phyloP scores from a whole-genome alignment of 768 basidiomycete species.

The Phylloporus sp. region DNA sequence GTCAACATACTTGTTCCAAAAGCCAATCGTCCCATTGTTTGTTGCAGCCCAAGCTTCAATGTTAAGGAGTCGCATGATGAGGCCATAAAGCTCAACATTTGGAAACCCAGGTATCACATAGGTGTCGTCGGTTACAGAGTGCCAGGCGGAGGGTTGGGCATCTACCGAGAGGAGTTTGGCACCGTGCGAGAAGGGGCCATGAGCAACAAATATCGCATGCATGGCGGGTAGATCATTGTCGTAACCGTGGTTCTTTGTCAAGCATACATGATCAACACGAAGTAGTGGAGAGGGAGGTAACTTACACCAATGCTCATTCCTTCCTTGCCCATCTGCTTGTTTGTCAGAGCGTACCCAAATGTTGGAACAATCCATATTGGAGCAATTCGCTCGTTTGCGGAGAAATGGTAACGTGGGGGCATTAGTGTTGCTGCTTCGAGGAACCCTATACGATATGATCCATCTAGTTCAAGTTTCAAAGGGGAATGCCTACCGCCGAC shows the following conservation, averaged over 20 bases:
- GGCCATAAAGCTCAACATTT: constrained; percentile 84
- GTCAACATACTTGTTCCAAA: constrained; percentile 76
- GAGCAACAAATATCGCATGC: constrained; percentile 89
- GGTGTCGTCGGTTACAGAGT: constrained; percentile 50
- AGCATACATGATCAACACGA: background rate
- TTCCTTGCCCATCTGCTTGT: constrained; percentile 51
- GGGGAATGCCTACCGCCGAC: constrained; percentile 11
- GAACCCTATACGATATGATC: constrained; percentile 1
- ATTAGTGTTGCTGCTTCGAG: constrained; percentile 38
- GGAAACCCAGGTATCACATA: constrained; percentile 80
- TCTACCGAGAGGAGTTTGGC: constrained; percentile 47
- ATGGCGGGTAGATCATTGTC: constrained; percentile 75
- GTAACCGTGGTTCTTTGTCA: constrained; percentile 78
- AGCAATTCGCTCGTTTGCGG: constrained; percentile 71
- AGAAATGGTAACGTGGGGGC: constrained; percentile 79
- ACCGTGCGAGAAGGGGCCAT: constrained; percentile 79
- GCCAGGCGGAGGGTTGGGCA: constrained; percentile 41
- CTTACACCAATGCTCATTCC: constrained; percentile 75
- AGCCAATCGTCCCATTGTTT: constrained; percentile 76
- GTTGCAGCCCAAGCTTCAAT: constrained; percentile 51
- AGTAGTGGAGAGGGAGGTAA: constrained; percentile 4
- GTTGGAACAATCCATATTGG: constrained; percentile 83
- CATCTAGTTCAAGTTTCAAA: background rate
- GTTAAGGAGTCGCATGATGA: constrained; percentile 72
- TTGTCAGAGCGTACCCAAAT: constrained; percentile 78